A percentile compares a stretch with the other conserved stretches of the same genome.
phyloP scores from a whole-genome alignment of 1,139 yeast genomes.

The Zygosaccharomyces sapae region DNA sequence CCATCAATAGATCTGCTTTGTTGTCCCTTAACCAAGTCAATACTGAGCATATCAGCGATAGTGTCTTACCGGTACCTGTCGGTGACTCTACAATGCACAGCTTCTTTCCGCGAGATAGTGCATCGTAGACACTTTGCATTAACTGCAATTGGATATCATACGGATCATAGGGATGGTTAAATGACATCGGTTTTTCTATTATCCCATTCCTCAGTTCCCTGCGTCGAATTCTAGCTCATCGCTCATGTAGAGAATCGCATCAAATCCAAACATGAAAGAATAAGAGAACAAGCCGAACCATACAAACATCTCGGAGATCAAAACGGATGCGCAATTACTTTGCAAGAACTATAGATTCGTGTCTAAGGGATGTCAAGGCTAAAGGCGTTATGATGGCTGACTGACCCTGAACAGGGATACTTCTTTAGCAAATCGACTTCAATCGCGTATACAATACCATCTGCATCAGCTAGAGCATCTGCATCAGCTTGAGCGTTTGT shows the following conservation, averaged over 20 bases:
- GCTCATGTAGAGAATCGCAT: constrained; percentile 4
- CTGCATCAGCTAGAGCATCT: too few relatives aligned
- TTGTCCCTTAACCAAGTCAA: constrained; percentile 79
- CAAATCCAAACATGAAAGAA: constrained; percentile 4
- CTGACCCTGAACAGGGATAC: too few relatives aligned
- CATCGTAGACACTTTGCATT: constrained; percentile 68
- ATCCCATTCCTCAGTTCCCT: constrained; percentile 1
- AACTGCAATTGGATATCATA: constrained; percentile 73
- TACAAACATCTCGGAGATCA: background rate
- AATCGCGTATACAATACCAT: too few relatives aligned
- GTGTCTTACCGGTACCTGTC: constrained; percentile 91
- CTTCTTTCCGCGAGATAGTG: constrained; percentile 55
- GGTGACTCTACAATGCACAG: constrained; percentile 90
- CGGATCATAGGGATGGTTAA: constrained; percentile 76
- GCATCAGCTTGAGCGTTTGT: too few relatives aligned
- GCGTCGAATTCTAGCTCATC: constrained; percentile 5
- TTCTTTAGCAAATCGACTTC: too few relatives aligned
- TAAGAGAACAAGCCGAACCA: constrained; percentile 1
- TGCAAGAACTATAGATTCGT: background rate
- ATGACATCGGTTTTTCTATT: constrained; percentile 28
- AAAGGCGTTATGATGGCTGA: background rate
- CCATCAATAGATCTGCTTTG: constrained; percentile 37
- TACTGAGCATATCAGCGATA: constrained; percentile 79
- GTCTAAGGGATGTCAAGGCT: background rate
- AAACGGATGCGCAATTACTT: background rate